Evolutionary conservation across 345 rosid genomes (phyloP).

Genomic region (Brassica incana): DNA sequence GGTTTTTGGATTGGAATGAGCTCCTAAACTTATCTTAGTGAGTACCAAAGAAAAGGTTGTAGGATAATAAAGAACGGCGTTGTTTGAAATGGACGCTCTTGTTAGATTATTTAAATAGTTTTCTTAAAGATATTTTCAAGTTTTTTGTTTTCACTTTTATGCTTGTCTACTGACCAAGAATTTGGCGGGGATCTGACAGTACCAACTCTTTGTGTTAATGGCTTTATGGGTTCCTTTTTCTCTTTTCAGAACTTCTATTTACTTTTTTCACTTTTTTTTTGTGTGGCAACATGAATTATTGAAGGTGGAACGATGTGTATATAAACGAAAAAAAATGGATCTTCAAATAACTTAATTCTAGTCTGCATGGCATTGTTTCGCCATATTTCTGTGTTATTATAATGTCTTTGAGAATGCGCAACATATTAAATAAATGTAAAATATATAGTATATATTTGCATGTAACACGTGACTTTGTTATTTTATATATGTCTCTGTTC

Average conservation of each 20-base stretch:
- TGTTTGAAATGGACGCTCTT: not conserved
- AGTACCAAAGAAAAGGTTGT: not conserved
- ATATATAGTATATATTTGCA: not conserved
- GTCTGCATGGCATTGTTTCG: not conserved
- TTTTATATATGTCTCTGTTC: not conserved
- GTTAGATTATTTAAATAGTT: constrained; percentile 20
- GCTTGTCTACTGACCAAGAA: constrained; percentile 31
- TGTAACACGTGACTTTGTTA: not conserved
- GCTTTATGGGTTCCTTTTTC: constrained; percentile 26
- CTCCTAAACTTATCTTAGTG: constrained; percentile 6
- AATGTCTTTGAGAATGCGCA: not conserved
- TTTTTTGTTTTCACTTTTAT: constrained; percentile 19
- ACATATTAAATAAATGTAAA: too few species aligned
- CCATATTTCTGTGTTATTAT: not conserved
- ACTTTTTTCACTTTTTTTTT: not conserved
- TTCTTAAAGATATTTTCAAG: not conserved
- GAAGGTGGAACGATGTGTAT: constrained; percentile 16
- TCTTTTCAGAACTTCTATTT: constrained; percentile 20
- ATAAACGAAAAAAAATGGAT: not conserved
- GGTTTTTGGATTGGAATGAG: constrained; percentile 88
- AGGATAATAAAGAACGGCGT: not conserved
- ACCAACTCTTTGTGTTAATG: constrained; percentile 30
- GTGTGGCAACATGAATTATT: constrained; percentile 7
- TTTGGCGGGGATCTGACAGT: constrained; percentile 31
- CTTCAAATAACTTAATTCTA: not conserved